Percentiles rank a stretch among this genome's conserved stretches.
Evolutionary conservation across 495 filamentous ascomycete species (phyloP).

Genomic region (Oidiodendron maius): DNA sequence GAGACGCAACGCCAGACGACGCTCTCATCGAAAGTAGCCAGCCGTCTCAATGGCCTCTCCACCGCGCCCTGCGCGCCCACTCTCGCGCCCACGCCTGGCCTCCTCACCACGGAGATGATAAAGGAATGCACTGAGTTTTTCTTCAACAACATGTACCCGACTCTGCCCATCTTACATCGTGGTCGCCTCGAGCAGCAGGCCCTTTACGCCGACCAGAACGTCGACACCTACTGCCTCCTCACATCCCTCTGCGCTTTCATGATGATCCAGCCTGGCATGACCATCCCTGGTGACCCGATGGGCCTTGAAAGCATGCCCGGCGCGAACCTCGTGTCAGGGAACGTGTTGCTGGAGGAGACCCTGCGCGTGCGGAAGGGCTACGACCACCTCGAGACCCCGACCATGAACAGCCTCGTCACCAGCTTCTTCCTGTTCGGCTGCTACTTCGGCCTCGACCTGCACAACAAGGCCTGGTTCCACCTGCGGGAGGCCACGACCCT

Average conservation of each 20-base stretch:
- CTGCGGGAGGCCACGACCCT: constrained; percentile 66
- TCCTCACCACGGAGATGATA: constrained; percentile 56
- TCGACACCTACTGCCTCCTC: constrained; percentile 73
- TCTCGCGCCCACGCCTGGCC: constrained; percentile 43
- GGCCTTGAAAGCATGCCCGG: constrained; percentile 46
- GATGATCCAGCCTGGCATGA: constrained; percentile 78
- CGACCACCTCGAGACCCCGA: constrained; percentile 66
- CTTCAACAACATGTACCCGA: constrained; percentile 77
- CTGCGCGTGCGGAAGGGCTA: constrained; percentile 68
- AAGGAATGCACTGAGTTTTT: constrained; percentile 74
- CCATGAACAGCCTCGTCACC: constrained; percentile 62
- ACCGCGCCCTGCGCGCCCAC: constrained; percentile 35
- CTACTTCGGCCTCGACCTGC: constrained; percentile 65
- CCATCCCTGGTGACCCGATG: constrained; percentile 47
- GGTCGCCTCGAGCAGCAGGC: constrained; percentile 59
- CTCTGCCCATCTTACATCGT: constrained; percentile 73
- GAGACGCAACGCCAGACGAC: constrained; percentile 59
- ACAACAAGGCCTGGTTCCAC: constrained; percentile 69
- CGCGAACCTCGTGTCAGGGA: constrained; percentile 47
- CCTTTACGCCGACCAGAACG: constrained; percentile 56
- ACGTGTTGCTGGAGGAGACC: constrained; percentile 69
- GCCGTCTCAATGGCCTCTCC: constrained; percentile 33
- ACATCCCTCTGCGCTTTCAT: constrained; percentile 77
- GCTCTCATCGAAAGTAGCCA: constrained; percentile 42
- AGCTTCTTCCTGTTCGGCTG: constrained; percentile 78